These are phyloP conservation scores for Stentor roeselii DNA, from an alignment of 73 alveolate species.

Conservation along the genomic window DNA sequence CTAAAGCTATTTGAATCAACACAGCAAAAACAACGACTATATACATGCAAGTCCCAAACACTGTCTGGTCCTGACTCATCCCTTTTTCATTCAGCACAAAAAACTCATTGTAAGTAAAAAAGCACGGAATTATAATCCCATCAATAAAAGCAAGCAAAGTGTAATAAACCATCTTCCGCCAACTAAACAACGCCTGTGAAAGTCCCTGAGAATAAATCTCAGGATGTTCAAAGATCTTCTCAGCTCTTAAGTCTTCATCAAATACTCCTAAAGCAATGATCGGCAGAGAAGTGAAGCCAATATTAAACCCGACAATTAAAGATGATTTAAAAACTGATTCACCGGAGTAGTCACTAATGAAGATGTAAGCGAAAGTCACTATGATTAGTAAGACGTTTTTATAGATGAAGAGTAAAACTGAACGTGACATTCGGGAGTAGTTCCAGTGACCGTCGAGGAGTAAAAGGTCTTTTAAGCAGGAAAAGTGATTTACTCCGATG, in stretches of 20 bases:
- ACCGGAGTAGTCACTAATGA: constrained; percentile 14
- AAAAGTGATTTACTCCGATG: neutral
- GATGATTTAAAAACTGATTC: neutral
- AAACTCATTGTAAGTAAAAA: neutral
- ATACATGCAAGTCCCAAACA: neutral
- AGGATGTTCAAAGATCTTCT: neutral
- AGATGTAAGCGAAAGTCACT: neutral
- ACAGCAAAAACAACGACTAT: constrained; percentile 17
- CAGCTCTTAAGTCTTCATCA: constrained; percentile 2
- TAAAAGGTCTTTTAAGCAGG: neutral
- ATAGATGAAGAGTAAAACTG: neutral
- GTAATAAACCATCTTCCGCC: neutral
- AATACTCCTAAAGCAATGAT: constrained; percentile 1
- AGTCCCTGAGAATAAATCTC: constrained; percentile 5
- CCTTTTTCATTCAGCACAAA: neutral
- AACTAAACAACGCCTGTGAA: constrained; percentile 10
- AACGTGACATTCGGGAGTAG: constrained; percentile 26
- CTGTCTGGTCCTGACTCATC: neutral
- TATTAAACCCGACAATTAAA: neutral
- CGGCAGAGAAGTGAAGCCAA: neutral
- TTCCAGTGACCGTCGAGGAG: constrained; percentile 16
- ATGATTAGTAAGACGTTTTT: neutral
- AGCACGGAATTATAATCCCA: neutral
- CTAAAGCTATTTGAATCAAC: neutral
- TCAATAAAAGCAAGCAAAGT: neutral